These are phyloP conservation scores for Penicillium oxalicum DNA, from an alignment of 2,329 filamentous ascomycete genomes.

Conservation along the genomic window DNA sequence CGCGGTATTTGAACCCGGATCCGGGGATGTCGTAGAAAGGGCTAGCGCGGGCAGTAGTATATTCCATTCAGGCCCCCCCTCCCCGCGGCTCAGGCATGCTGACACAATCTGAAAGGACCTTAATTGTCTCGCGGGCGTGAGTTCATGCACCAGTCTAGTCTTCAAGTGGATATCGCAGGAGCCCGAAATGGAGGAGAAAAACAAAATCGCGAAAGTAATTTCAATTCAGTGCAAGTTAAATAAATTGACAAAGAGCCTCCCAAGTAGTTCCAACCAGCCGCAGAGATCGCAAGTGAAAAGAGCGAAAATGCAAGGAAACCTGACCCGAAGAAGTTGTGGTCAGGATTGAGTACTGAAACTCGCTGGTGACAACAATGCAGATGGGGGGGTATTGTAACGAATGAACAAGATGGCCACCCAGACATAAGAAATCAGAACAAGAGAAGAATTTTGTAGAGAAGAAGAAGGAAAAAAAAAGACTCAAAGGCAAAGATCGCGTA, in stretches of 20 bases:
- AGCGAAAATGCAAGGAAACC: neutral
- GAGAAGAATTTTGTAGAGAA: slow-evolving; percentile 1
- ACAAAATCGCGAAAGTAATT: no score
- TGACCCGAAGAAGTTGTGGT: neutral
- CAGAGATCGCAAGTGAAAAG: neutral
- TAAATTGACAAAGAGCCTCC: neutral
- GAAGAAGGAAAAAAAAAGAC: neutral
- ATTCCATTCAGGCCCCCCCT: no score
- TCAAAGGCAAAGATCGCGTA: no score
- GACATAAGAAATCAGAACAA: slow-evolving; percentile 10
- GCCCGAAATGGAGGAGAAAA: no score
- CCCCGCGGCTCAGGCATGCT: no score
- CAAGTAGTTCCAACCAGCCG: neutral
- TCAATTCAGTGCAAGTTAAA: no score
- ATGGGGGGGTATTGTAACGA: slow-evolving; percentile 20
- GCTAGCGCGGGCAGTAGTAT: no score
- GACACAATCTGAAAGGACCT: no score
- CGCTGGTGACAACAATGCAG: slow-evolving; percentile 14
- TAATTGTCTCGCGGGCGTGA: no score
- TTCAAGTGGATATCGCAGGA: no score
- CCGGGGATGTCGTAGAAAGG: neutral
- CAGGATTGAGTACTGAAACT: slow-evolving; percentile 3
- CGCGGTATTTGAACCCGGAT: neutral
- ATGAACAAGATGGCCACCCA: slow-evolving; percentile 19
- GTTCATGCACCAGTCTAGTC: no score